These are phyloP conservation scores for Penicillium capsulatum DNA, from an alignment of 2,329 filamentous ascomycete genomes.

Conservation along the genomic window DNA sequence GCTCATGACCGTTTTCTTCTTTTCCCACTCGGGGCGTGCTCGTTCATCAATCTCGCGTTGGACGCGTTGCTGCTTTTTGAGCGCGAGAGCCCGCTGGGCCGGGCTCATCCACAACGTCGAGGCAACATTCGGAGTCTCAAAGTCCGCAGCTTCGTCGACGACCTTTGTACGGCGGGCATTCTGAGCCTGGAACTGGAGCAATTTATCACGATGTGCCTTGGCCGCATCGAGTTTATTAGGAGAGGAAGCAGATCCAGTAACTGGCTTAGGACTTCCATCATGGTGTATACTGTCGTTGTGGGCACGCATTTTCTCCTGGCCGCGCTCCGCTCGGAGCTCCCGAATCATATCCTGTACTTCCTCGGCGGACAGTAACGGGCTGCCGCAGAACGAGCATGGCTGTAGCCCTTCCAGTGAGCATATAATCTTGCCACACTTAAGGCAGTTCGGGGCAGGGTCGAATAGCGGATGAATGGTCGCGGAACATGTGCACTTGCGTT, in stretches of 20 bases:
- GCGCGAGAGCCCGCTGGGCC: constrained; percentile 72
- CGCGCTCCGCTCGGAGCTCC: constrained; percentile 78
- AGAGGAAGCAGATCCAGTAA: constrained; percentile 15
- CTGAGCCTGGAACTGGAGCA: constrained; percentile 78
- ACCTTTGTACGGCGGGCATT: constrained; percentile 81
- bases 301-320: constrained; percentile 76
- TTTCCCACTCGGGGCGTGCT: constrained; percentile 80
- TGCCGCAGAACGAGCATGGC: constrained; percentile 85
- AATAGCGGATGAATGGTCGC: constrained; percentile 83
- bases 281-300: constrained; percentile 58
- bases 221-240: constrained; percentile 62
- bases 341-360: constrained; percentile 84
- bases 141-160: constrained; percentile 77
- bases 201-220: constrained; percentile 71
- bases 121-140: constrained; percentile 58
- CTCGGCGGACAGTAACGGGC: constrained; percentile 63
- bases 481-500: constrained; percentile 79
- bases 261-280: constrained; percentile 33
- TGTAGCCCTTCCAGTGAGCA: constrained; percentile 92
- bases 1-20: constrained; percentile 75
- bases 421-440: constrained; percentile 89
- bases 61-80: constrained; percentile 81
- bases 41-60: constrained; percentile 84
- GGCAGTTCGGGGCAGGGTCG: constrained; percentile 86
- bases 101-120: constrained; percentile 79